Evolutionary conservation across 2,329 filamentous ascomycete species (phyloP).

Genomic region (Fusarium virguliforme): DNA sequence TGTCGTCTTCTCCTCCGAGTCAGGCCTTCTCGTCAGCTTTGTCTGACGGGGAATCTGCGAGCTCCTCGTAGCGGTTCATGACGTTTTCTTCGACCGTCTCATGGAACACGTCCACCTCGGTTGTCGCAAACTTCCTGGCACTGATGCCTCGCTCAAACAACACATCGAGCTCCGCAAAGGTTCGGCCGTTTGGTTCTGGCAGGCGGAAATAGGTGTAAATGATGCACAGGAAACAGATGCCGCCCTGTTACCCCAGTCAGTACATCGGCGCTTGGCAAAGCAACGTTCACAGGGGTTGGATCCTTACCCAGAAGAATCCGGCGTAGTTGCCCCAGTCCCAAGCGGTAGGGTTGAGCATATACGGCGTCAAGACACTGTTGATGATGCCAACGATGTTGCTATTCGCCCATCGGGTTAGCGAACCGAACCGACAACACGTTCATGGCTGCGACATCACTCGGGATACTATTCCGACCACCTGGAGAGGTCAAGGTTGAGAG

Average conservation of each 20-base stretch:
- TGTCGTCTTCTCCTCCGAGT: conserved; percentile 24
- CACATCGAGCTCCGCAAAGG: conserved; percentile 89
- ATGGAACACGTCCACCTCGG: conserved; percentile 71
- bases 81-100: conserved; percentile 66
- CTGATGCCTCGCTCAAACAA: conserved; percentile 83
- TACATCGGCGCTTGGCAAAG: conserved; percentile 8
- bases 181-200: conserved; percentile 84
- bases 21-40: conserved; percentile 37
- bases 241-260: conserved; percentile 64
- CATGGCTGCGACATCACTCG: not conserved
- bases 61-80: conserved; percentile 65
- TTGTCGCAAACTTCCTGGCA: conserved; percentile 80
- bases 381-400: conserved; percentile 87
- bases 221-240: conserved; percentile 84
- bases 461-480: not conserved
- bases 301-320: conserved; percentile 85
- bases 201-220: conserved; percentile 74
- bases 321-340: conserved; percentile 93
- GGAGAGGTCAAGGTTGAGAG: not conserved
- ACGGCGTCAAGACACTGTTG: conserved; percentile 86
- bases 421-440: conserved; percentile 7
- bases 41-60: conserved; percentile 43
- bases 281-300: not conserved
- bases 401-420: conserved; percentile 40
- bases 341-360: conserved; percentile 90